These are phyloP conservation scores for Diatrype stigma DNA, from an alignment of 2,329 filamentous ascomycete species.

Conservation along the genomic window DNA sequence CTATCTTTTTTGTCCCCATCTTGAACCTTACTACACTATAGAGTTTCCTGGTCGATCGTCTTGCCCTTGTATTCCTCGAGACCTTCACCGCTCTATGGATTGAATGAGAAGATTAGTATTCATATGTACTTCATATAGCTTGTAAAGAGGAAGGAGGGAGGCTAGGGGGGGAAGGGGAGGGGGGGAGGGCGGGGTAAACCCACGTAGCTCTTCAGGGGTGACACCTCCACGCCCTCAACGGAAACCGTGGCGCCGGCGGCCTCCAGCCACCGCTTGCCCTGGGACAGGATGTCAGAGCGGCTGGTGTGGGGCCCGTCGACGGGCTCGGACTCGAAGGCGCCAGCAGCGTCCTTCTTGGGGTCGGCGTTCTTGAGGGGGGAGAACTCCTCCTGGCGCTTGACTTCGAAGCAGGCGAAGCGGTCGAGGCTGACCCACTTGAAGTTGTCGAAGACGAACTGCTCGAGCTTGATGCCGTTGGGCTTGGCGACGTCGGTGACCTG, in stretches of 20 bases:
- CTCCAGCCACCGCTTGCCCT: constrained; percentile 82
- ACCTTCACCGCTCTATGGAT: constrained; percentile 1
- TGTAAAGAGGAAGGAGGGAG: too few species aligned
- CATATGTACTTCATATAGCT: too few species aligned
- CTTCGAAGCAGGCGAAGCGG: constrained; percentile 94
- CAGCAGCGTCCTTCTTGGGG: constrained; percentile 51
- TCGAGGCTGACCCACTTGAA: constrained; percentile 83
- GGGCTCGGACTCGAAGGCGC: constrained; percentile 61
- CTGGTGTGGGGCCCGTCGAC: constrained; percentile 88
- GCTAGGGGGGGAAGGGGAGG: constrained; percentile 14
- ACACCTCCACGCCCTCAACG: constrained; percentile 77
- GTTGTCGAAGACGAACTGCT: constrained; percentile 98
- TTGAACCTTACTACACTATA: neutral
- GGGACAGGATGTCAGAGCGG: constrained; percentile 81
- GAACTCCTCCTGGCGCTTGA: constrained; percentile 96
- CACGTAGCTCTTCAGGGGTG: constrained; percentile 92
- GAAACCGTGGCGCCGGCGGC: constrained; percentile 71
- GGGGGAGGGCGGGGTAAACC: constrained; percentile 39
- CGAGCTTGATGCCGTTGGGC: constrained; percentile 97
- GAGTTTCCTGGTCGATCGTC: neutral
- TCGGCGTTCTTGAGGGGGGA: constrained; percentile 85
- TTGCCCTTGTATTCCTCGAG: neutral
- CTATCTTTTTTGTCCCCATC: neutral
- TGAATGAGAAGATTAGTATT: too few species aligned
- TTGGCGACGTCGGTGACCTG: constrained; percentile 68